These are phyloP conservation scores for Mrakia gelida DNA, from an alignment of 768 basidiomycete genomes.

Conservation along the genomic window DNA sequence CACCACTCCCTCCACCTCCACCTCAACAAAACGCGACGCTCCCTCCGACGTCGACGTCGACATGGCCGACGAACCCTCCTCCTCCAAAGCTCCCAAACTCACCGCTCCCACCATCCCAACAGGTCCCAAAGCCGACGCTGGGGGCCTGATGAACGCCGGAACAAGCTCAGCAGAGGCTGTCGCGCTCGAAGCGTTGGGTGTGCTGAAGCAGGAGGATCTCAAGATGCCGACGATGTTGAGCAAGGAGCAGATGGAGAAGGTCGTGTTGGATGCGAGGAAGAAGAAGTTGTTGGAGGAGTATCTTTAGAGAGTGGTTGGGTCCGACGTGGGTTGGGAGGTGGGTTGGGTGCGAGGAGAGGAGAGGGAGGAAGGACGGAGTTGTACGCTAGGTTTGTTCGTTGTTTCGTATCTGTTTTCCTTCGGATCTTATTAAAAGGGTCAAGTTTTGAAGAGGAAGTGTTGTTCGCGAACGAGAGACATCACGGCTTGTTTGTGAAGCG, in stretches of 20 bases:
- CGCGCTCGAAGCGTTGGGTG: constrained; percentile 8
- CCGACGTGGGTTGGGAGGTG: too few relatives aligned
- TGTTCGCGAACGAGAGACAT: too few relatives aligned
- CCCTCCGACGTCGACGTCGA: neutral
- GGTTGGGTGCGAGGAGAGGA: too few relatives aligned
- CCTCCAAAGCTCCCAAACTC: constrained; percentile 22
- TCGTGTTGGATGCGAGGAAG: constrained; percentile 71
- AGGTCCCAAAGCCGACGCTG: neutral
- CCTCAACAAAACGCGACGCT: constrained; percentile 7
- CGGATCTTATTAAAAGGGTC: too few relatives aligned
- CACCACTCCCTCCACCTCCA: neutral
- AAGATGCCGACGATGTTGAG: constrained; percentile 71
- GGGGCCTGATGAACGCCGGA: neutral
- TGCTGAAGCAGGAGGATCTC: constrained; percentile 68
- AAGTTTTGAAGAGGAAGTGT: too few relatives aligned
- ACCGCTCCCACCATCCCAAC: neutral
- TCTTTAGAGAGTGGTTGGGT: constrained; percentile 45
- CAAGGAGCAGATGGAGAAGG: constrained; percentile 69
- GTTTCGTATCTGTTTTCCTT: too few relatives aligned
- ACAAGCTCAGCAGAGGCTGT: neutral
- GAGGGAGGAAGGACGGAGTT: too few relatives aligned
- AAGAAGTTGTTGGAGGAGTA: constrained; percentile 77
- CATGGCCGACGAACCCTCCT: constrained; percentile 1
- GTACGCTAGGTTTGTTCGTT: too few relatives aligned
- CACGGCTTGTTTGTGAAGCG: too few relatives aligned